phyloP scores from a whole-genome alignment of 805 yeast genomes.

The Saturnispora sekii region DNA sequence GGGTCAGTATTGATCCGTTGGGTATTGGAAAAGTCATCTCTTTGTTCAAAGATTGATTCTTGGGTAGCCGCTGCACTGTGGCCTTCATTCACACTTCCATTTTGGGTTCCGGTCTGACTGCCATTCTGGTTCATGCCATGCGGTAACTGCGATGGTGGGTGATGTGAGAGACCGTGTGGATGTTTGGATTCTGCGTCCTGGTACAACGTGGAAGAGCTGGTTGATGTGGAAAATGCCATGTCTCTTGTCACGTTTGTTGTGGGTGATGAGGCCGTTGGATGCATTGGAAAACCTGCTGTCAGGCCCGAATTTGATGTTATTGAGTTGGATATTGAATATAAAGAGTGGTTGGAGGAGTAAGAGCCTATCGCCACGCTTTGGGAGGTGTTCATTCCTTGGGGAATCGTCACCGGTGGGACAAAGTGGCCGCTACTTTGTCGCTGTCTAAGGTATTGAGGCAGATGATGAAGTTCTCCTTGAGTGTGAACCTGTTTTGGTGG shows the following conservation, averaged over 20 bases:
- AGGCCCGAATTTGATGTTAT: conserved; percentile 3
- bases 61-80: too few species aligned
- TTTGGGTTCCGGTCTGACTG: too few species aligned
- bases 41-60: too few species aligned
- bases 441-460: conserved; percentile 1
- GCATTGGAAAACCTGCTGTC: conserved; percentile 20
- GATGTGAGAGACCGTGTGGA: neutral
- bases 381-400: too few species aligned
- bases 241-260: conserved; percentile 48
- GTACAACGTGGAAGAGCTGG: conserved; percentile 25
- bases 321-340: conserved; percentile 4
- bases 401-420: too few species aligned
- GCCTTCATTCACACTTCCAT: too few species aligned
- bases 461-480: neutral
- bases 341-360: conserved; percentile 4
- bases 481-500: conserved; percentile 10
- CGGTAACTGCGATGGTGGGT: conserved; percentile 4
- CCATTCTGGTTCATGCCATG: neutral
- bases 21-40: too few species aligned
- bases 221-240: conserved; percentile 32
- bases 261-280: conserved; percentile 39
- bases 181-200: conserved; percentile 24
- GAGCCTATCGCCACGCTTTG: neutral
- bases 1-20: neutral
- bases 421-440: conserved; percentile 8